Base-by-base conservation (phyloP, 306 rosid genomes). In the Mimosa pudica region DNA sequence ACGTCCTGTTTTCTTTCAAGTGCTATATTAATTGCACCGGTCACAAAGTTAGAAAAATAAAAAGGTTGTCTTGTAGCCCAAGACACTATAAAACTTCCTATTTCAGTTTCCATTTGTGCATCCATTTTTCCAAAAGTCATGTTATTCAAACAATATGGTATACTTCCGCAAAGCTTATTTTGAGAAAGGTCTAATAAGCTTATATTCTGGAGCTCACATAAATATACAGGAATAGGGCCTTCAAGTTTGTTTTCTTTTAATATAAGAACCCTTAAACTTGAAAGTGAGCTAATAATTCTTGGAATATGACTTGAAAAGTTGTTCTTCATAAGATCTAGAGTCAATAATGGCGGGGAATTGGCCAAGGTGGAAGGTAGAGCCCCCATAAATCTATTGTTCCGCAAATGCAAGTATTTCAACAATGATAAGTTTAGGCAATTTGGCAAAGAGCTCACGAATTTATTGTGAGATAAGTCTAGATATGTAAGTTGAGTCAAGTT, bases 131-230 rank as follows among this genome's bases (percentile, higher is more conserved):
- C 73, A 18, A 35, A 65, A 13, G 45, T 3, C 12, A 71, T 10
- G n/a, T 71, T 48, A 18, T 57, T 57, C 32, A 57, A 57, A 4
- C 33, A 57, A 57, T 57, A 57, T 57, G 33, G 5, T 57, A 57
- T 5, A 3, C 20, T 1, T 47, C 77, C 72, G 10, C 8, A 71
- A 61, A 71, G 17, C 6, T 46, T n/a, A 24, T 60, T 79, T 18
- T 71, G 16, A 30, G 85, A 82, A 17, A 82, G 41, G 51, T 71
- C 81, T 16, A 82, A 12, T 3, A 76, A 10, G 0, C 38, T 52
- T 5, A 77, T 51, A 4, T 70, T 77, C 61, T 46, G 10, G 17
- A 48, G 54, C 55, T 2, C n/a, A 49, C 55, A 49, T 49, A 49
- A 49, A 13, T 10, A 4, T 13, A 13, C 4, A 13, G 55, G 55